A percentile compares a stretch with the other conserved stretches of the same genome.
Evolutionary conservation across 192 early-diverging fungal genomes (phyloP).

Genomic region (Globomyces pollinis-pini): DNA sequence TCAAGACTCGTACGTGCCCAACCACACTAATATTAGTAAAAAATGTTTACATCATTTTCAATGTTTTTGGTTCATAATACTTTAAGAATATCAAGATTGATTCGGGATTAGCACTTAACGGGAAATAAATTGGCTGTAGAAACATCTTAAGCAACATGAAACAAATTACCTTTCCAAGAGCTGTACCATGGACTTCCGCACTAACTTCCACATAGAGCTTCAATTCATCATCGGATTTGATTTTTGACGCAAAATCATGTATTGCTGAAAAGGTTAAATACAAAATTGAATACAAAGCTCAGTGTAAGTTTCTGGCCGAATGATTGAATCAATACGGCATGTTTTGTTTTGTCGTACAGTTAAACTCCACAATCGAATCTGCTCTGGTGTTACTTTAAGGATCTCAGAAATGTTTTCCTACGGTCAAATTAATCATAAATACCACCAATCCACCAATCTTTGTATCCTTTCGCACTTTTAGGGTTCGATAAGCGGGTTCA

Average conservation of each 20-base stretch:
- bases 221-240: conserved; percentile 14
- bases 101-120: no score
- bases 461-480: conserved; percentile 52
- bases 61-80: conserved; percentile 62
- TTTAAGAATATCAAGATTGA: conserved; percentile 78
- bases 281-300: no score
- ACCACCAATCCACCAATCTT: no score
- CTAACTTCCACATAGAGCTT: conserved; percentile 35
- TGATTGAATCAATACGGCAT: conserved; percentile 66
- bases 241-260: neutral
- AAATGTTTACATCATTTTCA: no score
- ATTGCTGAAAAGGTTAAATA: no score
- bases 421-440: conserved; percentile 14
- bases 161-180: no score
- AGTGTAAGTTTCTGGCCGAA: conserved; percentile 23
- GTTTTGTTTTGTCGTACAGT: conserved; percentile 89
- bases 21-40: no score
- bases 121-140: no score
- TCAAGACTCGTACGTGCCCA: conserved; percentile 12
- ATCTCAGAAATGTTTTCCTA: conserved; percentile 37
- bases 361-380: conserved; percentile 78
- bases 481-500: conserved; percentile 3
- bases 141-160: no score
- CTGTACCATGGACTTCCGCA: no score
- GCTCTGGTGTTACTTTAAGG: conserved; percentile 35